Base-by-base conservation (phyloP, 192 early-diverging fungal genomes). In the Backusella tarrabulga region DNA sequence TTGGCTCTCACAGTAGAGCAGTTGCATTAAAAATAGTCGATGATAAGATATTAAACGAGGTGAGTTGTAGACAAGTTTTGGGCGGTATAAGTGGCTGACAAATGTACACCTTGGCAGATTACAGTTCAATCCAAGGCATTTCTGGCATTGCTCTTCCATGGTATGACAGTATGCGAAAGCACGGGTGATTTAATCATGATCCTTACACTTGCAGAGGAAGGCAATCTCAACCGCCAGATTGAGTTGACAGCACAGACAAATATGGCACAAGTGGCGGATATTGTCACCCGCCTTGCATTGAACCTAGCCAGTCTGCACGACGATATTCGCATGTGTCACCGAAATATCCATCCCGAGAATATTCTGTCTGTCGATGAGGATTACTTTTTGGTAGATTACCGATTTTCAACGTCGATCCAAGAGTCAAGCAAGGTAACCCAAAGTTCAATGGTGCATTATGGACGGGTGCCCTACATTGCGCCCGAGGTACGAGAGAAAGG, bases 161-260 rank as follows among this genome's bases (percentile, higher is more conserved):
- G 79, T 12, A 23, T 80, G 34, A 80, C 79, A 9, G 72, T 80
- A 14, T 80, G 79, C 32, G 79, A 80, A 36, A 76, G 68, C 12
- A 80, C 79, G 1, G 79, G 79, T 2, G 79, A 80, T 72, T 73
- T 80, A 40, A 69, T 80, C n/a, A 80, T 80, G 79, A 71, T 80
- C 15, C 69, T 68, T 36, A 80, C 79, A 19, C 72, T 75, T 12
- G 79, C 79, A 19, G 74, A 80, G 50, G 74, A 68, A 46, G 79
- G 79, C 23, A 80, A 80, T 38, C 29, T 80, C 2, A 75, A 80
- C 14, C 26, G 54, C 14, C 70, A 76, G 54, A 76, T 80, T 67
- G 74, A 71, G 2, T 34, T 46, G n/a, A 68, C 76, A n/a, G 50
- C 70, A 34, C 56, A 70, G 36, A 32, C 76, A 1, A 70, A 76